Conservation (phyloP, 441 rosid genomes). For the Capsella rubella region DNA sequence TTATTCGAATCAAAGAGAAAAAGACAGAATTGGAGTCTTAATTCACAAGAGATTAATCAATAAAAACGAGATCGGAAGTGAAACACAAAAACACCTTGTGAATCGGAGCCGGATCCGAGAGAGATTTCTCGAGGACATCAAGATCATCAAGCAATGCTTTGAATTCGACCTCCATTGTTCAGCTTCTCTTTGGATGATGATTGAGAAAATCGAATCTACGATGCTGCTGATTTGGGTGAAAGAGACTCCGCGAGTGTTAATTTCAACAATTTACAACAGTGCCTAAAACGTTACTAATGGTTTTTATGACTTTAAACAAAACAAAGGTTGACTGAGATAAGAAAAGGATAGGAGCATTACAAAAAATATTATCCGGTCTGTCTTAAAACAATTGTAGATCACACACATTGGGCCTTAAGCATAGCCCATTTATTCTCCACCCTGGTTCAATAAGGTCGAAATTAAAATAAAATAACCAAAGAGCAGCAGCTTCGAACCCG, state of each 20-base stretch:
- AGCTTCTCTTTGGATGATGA: neutral
- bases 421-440: neutral
- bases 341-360: neutral
- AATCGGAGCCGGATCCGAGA: slow-evolving; percentile 66
- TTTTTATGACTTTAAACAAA: no score
- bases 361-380: neutral
- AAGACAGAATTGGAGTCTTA: neutral
- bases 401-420: neutral
- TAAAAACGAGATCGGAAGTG: slow-evolving; percentile 10
- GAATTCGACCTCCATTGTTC: slow-evolving; percentile 74
- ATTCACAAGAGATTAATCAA: neutral
- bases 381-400: neutral
- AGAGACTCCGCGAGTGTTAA: no score
- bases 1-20: neutral
- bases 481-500: no score
- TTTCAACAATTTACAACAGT: no score
- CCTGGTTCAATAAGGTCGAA: no score
- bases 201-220: slow-evolving; percentile 7
- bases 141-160: slow-evolving; percentile 70
- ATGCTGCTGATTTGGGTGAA: neutral
- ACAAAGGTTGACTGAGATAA: slow-evolving; percentile 9
- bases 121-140: slow-evolving; percentile 57
- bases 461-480: no score
- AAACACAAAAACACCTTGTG: slow-evolving; percentile 55
- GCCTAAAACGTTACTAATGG: slow-evolving; percentile 10